Evolutionary conservation across 2,329 filamentous ascomycete species (phyloP), one percentile per base, ranked within the genome.

Genomic region (Trichoderma sp.): DNA sequence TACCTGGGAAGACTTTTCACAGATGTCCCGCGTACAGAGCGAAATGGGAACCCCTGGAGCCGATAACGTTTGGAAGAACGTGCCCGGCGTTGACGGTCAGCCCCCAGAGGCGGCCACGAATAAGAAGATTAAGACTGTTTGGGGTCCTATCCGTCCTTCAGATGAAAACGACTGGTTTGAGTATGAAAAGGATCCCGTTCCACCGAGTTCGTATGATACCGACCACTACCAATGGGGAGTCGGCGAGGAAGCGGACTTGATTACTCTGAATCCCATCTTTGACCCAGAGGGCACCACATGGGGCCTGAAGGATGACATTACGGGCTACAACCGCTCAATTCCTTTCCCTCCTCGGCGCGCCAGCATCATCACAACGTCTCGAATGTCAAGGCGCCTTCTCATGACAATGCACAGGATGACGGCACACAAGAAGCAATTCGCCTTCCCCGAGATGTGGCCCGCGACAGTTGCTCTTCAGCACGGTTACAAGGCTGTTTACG

Each of bases 401-500:
- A 87, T 92, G 77, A 93, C 93, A 21, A 98, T 98, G 96, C 96
- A 98, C 86, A 90, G 91, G 74, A 95, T 98, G 86, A 98, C 95
- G 4, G 91, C 92, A 35, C 90, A 94, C 80, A 92, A 93, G 81
- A 95, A 95, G 80, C 94, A 97, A 84, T 94, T 94, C 78, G 97
- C 97, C 86, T 97, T 97, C 83, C 94, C 95, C 0, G 96, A 98
- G 84, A 98, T 98, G 95, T 98, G 95, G 95, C 94, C 95, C 0
- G 93, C 93, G 1, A 97, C 94, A 0, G 92, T 94, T 1, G 94
- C 95, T 1, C 88, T 98, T 11, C 95, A 98, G 76, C 95, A 98
- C 82, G 96, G 96, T 12, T 92, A 94, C 85, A 98, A 98, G 86
- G 95, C 94, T 50, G 95, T 98, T 16, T 97, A 93, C 78, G 95